Conservation (phyloP, 2,329 filamentous ascomycete genomes). For the Botrytis squamosa region DNA sequence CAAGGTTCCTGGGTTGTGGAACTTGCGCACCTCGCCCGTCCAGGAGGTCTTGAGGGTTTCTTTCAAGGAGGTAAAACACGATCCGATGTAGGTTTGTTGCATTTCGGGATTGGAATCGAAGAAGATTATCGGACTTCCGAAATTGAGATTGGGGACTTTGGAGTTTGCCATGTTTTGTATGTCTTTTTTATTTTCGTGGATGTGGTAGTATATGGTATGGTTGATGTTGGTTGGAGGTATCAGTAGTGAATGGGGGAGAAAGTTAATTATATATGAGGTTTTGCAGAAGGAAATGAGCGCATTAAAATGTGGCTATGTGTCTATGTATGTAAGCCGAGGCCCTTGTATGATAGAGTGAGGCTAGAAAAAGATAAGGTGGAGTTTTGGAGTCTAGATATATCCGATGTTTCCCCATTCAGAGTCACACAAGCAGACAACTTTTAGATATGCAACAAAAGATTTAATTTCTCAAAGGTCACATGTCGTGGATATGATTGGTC, state of each 20-base stretch:
- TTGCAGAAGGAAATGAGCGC: neutral
- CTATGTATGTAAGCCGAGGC: neutral
- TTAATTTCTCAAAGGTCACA: neutral
- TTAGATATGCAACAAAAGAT: neutral
- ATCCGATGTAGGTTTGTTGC: conserved; percentile 32
- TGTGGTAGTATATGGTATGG: neutral
- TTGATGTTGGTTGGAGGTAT: neutral
- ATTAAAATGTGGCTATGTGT: neutral
- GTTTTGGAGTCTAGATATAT: neutral
- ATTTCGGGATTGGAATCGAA: conserved; percentile 36
- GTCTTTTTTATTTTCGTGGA: neutral
- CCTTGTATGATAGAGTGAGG: neutral
- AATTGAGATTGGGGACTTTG: conserved; percentile 21
- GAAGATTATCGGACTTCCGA: conserved; percentile 32
- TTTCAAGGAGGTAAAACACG: conserved; percentile 31
- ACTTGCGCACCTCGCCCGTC: conserved; percentile 33
- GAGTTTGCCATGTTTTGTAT: neutral
- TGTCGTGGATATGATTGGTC: neutral
- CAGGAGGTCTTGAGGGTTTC: conserved; percentile 30
- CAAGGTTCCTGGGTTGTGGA: conserved; percentile 29
- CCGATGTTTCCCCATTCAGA: neutral
- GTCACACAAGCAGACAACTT: neutral
- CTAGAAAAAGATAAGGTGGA: neutral
- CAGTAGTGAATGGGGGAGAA: neutral
- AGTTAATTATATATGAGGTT: neutral